Evolutionary conservation across 73 alveolate genomes (phyloP).

Genomic region (Paraurostyla sp.): DNA sequence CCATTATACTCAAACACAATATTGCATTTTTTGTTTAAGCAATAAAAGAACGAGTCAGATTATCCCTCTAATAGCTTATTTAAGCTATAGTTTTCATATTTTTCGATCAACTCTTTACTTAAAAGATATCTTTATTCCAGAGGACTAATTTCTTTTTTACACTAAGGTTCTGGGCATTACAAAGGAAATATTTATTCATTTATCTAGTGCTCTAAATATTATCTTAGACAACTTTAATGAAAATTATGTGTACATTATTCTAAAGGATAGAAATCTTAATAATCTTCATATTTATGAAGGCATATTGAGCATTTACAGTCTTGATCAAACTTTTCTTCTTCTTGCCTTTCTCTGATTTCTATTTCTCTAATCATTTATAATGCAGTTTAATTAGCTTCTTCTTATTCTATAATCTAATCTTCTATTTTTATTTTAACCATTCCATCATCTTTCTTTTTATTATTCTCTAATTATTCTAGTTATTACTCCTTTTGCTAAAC

Average conservation of each 20-base stretch:
- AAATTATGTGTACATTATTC: conserved; percentile 72
- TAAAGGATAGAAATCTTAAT: conserved; percentile 61
- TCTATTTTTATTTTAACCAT: no score
- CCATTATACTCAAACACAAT: conserved; percentile 69
- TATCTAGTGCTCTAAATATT: conserved; percentile 53
- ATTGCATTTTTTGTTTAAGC: conserved; percentile 86
- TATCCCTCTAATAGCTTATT: conserved; percentile 61
- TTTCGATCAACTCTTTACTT: conserved; percentile 48
- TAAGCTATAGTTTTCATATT: conserved; percentile 51
- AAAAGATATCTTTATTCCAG: conserved; percentile 57
- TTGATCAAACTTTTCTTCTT: no score
- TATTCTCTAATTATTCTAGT: no score
- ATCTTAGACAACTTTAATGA: conserved; percentile 72
- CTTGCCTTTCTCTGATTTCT: no score
- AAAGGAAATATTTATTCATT: conserved; percentile 59
- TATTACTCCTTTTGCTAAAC: no score
- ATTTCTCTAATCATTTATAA: no score
- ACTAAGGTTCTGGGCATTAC: conserved; percentile 74
- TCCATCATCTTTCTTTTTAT: no score
- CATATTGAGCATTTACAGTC: conserved; percentile 75
- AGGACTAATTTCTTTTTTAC: conserved; percentile 60
- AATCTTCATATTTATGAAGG: conserved; percentile 52
- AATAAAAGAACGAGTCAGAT: conserved; percentile 78
- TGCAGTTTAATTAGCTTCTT: no score
- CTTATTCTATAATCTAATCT: no score